Evolutionary conservation across 2,329 filamentous ascomycete species (phyloP), one percentile per base, ranked within the genome.

Genomic region (Monilinia vaccinii-corymbosi): DNA sequence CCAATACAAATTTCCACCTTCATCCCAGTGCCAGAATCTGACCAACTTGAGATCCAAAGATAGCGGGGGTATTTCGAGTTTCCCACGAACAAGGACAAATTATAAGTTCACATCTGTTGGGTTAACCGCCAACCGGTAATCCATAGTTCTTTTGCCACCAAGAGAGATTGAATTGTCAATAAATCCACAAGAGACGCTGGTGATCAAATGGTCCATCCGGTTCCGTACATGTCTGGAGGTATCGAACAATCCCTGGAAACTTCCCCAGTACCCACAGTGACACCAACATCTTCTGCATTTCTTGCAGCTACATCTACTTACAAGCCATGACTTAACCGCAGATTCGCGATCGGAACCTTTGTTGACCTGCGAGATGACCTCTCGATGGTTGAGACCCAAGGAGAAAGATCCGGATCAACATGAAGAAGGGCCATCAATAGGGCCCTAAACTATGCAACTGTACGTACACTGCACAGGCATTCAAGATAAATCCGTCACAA

Each of bases 181-280:
- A 45, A 48, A 32, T 55, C 51, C 51, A 55, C 38, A 23, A 23
- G 42, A 44, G 38, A 44, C 4, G 34, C 28, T 40, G 32, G 25
- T 44, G 51, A 45, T 55, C 51, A 38, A 44, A 55, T 32, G n/a
- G 28, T 44, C 38, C 28, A 55, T 55, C 13, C 18, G 38, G 45
- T 55, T 53, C 51, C n/a, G 28, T 32, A 45, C 38, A 32, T 38
- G 31, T 52, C n/a, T 31, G 25, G 25, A 40, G 44, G 36, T 31
- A 21, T 42, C 50, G 36, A 42, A 53, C 31, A 21, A 7, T 42
- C 11, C 32, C 53, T 56, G 36, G 53, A 56, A 45, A 21, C 23
- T 48, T 48, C 45, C 53, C 42, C 53, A 34, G 48, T 48, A 56
- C 53, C 53, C 53, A 56, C 42, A 57, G 44, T 23, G 28, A 25